phyloP scores from a whole-genome alignment of 1,284 basidiomycete genomes.

The Microbotryum lychnidis-dioicae region DNA sequence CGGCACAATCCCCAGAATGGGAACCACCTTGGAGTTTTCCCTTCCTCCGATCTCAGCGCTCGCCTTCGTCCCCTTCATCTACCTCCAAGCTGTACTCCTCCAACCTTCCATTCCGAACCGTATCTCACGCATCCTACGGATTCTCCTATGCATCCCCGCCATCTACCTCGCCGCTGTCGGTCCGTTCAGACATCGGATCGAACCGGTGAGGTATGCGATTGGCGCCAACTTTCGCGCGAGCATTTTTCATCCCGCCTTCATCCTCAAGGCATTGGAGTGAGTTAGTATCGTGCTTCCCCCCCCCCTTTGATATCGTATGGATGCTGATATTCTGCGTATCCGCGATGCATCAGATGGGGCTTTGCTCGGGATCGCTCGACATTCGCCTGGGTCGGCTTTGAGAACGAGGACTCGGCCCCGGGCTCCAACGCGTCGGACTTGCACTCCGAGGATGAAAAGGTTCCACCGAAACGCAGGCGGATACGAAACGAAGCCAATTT shows the following conservation, averaged over 20 bases:
- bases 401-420: background rate
- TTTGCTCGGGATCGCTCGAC: constrained; percentile 1
- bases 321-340: background rate
- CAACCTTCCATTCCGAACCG: constrained; percentile 14
- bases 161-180: constrained; percentile 3
- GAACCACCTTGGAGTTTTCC: background rate
- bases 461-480: no score
- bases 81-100: constrained; percentile 17
- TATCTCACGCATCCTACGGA: constrained; percentile 2
- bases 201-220: constrained; percentile 10
- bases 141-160: constrained; percentile 6
- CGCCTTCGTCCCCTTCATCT: constrained; percentile 8
- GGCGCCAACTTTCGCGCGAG: constrained; percentile 13
- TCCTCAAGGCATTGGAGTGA: constrained; percentile 14
- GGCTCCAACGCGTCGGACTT: background rate
- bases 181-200: constrained; percentile 8
- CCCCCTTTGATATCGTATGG: background rate
- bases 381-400: constrained; percentile 14
- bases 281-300: background rate
- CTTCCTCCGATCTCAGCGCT: constrained; percentile 5
- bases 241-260: constrained; percentile 17
- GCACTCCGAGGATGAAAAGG: background rate
- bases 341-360: background rate
- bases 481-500: background rate
- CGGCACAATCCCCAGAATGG: no score